Evolutionary conservation across 805 yeast species (phyloP).

Genomic region (Metschnikowia peoriensis): DNA sequence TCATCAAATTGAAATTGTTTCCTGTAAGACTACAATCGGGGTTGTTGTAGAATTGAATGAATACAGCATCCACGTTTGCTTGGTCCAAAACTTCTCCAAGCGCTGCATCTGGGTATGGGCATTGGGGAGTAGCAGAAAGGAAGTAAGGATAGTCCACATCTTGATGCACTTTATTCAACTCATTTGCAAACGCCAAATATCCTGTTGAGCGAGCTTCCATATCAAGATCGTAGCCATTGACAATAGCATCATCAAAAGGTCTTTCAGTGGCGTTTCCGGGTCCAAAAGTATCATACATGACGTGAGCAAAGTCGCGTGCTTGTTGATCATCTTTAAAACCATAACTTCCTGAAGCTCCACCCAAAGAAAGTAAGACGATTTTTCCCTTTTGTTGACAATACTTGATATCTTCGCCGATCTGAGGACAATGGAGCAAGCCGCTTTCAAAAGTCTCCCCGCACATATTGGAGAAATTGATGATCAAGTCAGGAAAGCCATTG

Average conservation of each 20-base stretch:
- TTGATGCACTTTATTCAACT: constrained; percentile 10
- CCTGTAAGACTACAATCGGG: constrained; percentile 53
- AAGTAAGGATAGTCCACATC: constrained; percentile 11
- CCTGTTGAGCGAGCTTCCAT: constrained; percentile 40
- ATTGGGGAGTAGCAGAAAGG: constrained; percentile 81
- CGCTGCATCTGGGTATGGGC: constrained; percentile 81
- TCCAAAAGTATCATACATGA: constrained; percentile 41
- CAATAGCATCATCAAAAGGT: constrained; percentile 46
- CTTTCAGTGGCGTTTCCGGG: constrained; percentile 32
- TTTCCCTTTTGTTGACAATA: constrained; percentile 14
- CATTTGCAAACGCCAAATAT: constrained; percentile 39
- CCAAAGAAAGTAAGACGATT: constrained; percentile 16
- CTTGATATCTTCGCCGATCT: constrained; percentile 16
- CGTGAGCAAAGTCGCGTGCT: constrained; percentile 55
- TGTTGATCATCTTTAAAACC: constrained; percentile 50
- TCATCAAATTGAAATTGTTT: constrained; percentile 55
- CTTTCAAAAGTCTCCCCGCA: constrained; percentile 48
- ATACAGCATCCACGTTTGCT: constrained; percentile 74
- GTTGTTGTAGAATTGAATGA: constrained; percentile 89
- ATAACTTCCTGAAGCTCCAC: constrained; percentile 60
- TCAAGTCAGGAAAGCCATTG: constrained; percentile 50
- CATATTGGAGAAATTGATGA: constrained; percentile 54
- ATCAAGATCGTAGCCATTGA: constrained; percentile 75
- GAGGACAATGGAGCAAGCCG: constrained; percentile 16
- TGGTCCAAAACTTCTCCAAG: constrained; percentile 36